Evolutionary conservation across 371 early-diverging fungal species (phyloP).

Genomic region (Syncephalastrum monosporum): DNA sequence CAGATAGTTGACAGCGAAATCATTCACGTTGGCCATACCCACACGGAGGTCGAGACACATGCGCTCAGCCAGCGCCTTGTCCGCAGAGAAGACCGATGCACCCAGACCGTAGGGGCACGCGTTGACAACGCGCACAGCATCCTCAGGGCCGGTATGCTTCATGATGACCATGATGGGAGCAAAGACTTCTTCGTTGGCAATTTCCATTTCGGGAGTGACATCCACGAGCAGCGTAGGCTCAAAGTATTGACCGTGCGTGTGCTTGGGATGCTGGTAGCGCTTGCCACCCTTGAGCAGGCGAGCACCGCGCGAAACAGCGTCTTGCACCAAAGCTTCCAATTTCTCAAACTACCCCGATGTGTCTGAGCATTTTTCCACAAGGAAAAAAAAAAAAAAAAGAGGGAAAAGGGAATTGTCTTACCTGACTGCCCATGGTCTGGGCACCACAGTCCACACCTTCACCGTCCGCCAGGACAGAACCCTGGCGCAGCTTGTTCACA

Average conservation of each 20-base stretch:
- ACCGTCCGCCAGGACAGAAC: conserved; percentile 66
- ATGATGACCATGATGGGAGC: conserved; percentile 84
- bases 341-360: conserved; percentile 30
- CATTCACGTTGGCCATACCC: conserved; percentile 87
- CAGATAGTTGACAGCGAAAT: conserved; percentile 84
- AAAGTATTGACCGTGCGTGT: conserved; percentile 77
- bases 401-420: conserved; percentile 11
- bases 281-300: conserved; percentile 71
- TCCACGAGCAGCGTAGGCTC: conserved; percentile 78
- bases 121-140: conserved; percentile 75
- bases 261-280: conserved; percentile 62
- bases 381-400: too few species aligned
- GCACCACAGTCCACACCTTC: conserved; percentile 81
- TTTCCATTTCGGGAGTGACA: conserved; percentile 72
- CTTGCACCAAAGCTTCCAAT: conserved; percentile 50
- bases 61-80: conserved; percentile 60
- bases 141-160: conserved; percentile 69
- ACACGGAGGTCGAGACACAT: conserved; percentile 65
- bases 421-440: conserved; percentile 66
- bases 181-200: conserved; percentile 78
- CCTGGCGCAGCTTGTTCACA: conserved; percentile 64
- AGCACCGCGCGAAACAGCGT: conserved; percentile 80
- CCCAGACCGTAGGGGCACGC: conserved; percentile 76
- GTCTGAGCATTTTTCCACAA: too few species aligned
- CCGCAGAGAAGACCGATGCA: conserved; percentile 76